A percentile compares a stretch with the other conserved stretches of the same genome.
These are phyloP conservation scores for Podila verticillata DNA, from an alignment of 192 early-diverging fungal species.

Conservation along the genomic window DNA sequence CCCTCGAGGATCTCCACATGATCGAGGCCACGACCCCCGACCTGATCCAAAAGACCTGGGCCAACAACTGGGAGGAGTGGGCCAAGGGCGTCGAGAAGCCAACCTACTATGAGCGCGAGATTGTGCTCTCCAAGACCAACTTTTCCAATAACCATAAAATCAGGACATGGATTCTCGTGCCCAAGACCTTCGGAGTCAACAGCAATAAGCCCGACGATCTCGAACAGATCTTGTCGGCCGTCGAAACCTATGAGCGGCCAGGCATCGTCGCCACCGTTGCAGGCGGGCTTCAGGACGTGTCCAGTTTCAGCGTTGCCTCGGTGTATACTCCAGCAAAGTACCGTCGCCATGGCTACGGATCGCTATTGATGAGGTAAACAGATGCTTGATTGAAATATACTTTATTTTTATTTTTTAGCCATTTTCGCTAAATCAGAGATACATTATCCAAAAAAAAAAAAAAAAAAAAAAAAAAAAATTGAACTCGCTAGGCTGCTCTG, in stretches of 20 bases:
- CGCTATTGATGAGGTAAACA: conserved; percentile 31
- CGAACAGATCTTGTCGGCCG: conserved; percentile 23
- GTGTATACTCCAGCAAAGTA: conserved; percentile 37
- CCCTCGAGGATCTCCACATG: conserved; percentile 21
- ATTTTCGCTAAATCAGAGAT: not conserved
- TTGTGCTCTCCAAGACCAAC: conserved; percentile 17
- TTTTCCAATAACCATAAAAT: conserved; percentile 22
- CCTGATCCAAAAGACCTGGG: conserved; percentile 35
- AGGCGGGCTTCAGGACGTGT: conserved; percentile 19
- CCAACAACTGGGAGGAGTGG: conserved; percentile 48
- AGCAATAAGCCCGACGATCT: conserved; percentile 9
- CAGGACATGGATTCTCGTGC: conserved; percentile 36
- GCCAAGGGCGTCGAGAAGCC: conserved; percentile 31
- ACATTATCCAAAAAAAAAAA: too few species aligned
- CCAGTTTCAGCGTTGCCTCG: conserved; percentile 21
- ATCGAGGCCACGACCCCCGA: conserved; percentile 8
- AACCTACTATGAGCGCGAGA: conserved; percentile 27
- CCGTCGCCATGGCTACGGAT: conserved; percentile 34
- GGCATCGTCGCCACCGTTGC: conserved; percentile 20
- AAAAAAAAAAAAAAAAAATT: not conserved
- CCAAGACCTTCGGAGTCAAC: conserved; percentile 13
- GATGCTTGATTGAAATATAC: not conserved
- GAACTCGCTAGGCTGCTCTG: conserved; percentile 26
- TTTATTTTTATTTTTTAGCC: conserved; percentile 1
- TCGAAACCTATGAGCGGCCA: conserved; percentile 39